phyloP scores from a whole-genome alignment of 176 grass and related monocot species.

The Canna indica region DNA sequence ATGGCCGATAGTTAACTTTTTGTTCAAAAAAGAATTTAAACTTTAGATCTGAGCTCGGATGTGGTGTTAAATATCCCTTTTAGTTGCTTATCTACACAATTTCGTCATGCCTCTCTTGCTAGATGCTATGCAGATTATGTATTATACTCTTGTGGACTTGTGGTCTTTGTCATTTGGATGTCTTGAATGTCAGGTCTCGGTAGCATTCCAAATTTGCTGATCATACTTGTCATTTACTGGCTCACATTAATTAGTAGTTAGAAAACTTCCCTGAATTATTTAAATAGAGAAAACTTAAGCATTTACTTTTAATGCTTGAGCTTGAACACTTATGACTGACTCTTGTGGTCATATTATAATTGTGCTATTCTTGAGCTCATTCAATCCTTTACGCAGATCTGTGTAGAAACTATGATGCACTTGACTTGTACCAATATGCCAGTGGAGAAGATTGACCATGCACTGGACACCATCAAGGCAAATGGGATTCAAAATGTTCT shows the following conservation, averaged over 20 bases:
- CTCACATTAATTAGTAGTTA: not conserved
- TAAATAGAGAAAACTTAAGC: not conserved
- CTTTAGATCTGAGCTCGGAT: not conserved
- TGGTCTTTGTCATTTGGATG: not conserved
- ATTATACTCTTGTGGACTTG: not conserved
- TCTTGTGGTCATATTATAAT: not conserved
- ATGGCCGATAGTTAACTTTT: not conserved
- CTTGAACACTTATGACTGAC: not conserved
- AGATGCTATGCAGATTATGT: too few species aligned
- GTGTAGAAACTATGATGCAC: conserved; percentile 95
- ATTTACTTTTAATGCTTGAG: not conserved
- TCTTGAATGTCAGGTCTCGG: not conserved
- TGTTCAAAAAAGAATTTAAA: not conserved
- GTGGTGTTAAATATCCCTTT: not conserved
- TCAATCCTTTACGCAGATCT: conserved; percentile 39
- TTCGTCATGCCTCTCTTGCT: not conserved
- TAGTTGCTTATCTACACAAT: not conserved
- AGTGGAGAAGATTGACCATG: conserved; percentile 77
- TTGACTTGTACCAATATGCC: conserved; percentile 94
- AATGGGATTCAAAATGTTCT: conserved; percentile 97
- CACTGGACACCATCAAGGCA: conserved; percentile 58
- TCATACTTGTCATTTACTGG: not conserved
- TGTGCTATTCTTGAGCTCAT: conserved; percentile 3
- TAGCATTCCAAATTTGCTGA: not conserved
- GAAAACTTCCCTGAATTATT: not conserved